Evolutionary conservation across 768 basidiomycete genomes (phyloP), one percentile per base, ranked within the genome.

Genomic region (Sporobolomyces roseus): DNA sequence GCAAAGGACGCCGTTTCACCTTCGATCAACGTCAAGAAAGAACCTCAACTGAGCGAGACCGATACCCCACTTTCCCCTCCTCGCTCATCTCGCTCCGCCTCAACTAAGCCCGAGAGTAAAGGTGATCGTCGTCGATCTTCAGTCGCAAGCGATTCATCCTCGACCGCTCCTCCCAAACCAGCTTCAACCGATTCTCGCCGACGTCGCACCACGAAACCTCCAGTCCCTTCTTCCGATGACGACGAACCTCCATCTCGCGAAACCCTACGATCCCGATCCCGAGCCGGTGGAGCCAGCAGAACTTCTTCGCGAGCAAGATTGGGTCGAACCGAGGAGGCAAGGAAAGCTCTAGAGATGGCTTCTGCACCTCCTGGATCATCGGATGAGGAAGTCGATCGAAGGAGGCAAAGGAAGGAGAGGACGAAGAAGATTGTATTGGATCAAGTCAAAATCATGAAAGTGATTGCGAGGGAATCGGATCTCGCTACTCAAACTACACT

Each of bases 281-380:
- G 56, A 27, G 30, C 36, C 27, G 62, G 51, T 12, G 38, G 38
- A 41, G 17, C n/a, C n/a, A n/a, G n/a, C n/a, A n/a, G n/a, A n/a
- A n/a, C n/a, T n/a, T n/a, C n/a, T n/a, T n/a, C n/a, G n/a, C n/a
- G n/a, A n/a, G n/a, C n/a, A n/a, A n/a, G n/a, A n/a, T n/a, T n/a
- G n/a, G 38, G 45, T 13, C 9, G 45, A 30, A 46, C 29, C 3
- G 52, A 27, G 4, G 43, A 54, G 27, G 19, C 51, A 33, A 25
- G 21, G 16, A 27, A 38, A 38, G 63, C 54, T 17, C 46, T 64
- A 1, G 54, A 56, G 5, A 35, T 64, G 45, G 63, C 63, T n/a
- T 64, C 63, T 4, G 63, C 63, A 14, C 54, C 63, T 25, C 53
- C 63, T 1, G n/a, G 8, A 14, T 1, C 19, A 4, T 25, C 27